Percentiles rank a stretch among this genome's conserved stretches.
These are phyloP conservation scores for Ophiocordyceps australis DNA, from an alignment of 2,329 filamentous ascomycete species.

Conservation along the genomic window DNA sequence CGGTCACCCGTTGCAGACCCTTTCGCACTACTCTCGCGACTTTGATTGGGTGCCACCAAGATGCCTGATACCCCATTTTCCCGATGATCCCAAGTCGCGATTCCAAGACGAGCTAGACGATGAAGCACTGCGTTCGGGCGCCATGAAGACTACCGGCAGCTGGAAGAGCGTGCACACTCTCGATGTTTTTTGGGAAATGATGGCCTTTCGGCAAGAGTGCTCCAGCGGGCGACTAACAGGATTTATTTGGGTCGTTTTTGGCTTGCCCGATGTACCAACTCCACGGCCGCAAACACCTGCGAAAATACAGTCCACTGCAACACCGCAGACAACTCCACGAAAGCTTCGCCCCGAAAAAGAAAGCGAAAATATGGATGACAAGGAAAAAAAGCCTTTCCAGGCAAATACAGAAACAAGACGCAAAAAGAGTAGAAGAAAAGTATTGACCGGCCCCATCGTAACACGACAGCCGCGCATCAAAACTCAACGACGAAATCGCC, in stretches of 20 bases:
- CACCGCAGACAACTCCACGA: conserved; percentile 14
- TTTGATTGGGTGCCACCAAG: conserved; percentile 50
- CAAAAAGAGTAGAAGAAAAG: conserved; percentile 19
- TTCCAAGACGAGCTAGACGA: conserved; percentile 82
- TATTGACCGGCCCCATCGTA: conserved; percentile 41
- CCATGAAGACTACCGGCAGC: conserved; percentile 37
- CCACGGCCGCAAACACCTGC: conserved; percentile 13
- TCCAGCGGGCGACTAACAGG: conserved; percentile 83
- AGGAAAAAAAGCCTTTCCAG: conserved; percentile 10
- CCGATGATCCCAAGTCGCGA: conserved; percentile 86
- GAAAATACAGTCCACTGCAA: conserved; percentile 9
- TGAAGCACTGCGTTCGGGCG: conserved; percentile 43
- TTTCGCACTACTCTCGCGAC: conserved; percentile 43
- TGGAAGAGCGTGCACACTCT: conserved; percentile 76
- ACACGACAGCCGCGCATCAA: conserved; percentile 49
- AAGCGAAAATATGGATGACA: neutral
- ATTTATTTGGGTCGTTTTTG: conserved; percentile 85
- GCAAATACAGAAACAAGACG: too few relatives aligned
- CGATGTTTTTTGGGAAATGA: conserved; percentile 97
- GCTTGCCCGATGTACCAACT: conserved; percentile 14
- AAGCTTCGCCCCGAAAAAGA: conserved; percentile 10
- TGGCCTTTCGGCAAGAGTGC: conserved; percentile 92
- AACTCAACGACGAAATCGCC: conserved; percentile 30
- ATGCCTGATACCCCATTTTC: conserved; percentile 77
- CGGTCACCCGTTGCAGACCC: conserved; percentile 48